A percentile compares a stretch with the other conserved stretches of the same genome.
phyloP scores from a whole-genome alignment of 2,329 filamentous ascomycete species.

The Purpureocillium takamizusanense region DNA sequence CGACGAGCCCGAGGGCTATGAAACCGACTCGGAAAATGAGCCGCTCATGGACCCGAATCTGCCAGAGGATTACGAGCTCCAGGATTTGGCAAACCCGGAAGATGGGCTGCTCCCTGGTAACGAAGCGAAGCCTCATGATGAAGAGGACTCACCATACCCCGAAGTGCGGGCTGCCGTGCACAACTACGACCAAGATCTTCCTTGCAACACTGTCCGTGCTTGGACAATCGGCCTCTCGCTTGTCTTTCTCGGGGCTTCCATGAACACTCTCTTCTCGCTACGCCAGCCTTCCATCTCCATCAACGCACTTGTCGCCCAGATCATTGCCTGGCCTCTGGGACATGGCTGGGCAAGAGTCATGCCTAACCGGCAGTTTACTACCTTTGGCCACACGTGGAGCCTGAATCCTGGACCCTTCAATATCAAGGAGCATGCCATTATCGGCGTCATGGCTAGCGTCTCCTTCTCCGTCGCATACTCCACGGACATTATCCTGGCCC shows the following conservation, averaged over 20 bases:
- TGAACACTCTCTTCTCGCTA: conserved; percentile 56
- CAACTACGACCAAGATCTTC: conserved; percentile 56
- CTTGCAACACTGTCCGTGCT: conserved; percentile 56
- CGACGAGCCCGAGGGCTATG: conserved; percentile 31
- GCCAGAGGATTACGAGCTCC: conserved; percentile 29
- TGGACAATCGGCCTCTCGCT: conserved; percentile 54
- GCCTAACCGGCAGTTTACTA: conserved; percentile 38
- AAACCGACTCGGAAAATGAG: conserved; percentile 43
- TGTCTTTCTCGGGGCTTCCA: conserved; percentile 46
- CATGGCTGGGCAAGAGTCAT: conserved; percentile 50
- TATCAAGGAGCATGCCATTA: conserved; percentile 60
- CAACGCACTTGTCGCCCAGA: conserved; percentile 52
- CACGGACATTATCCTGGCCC: conserved; percentile 64
- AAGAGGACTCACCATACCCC: conserved; percentile 55
- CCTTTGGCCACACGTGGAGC: conserved; percentile 44
- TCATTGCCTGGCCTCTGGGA: conserved; percentile 56
- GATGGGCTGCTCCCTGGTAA: conserved; percentile 6
- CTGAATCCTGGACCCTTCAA: conserved; percentile 64
- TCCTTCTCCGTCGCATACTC: conserved; percentile 63
- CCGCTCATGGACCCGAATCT: conserved; percentile 46
- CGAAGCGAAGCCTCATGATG: conserved; percentile 25
- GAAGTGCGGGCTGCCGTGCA: conserved; percentile 56
- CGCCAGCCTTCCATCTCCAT: conserved; percentile 53
- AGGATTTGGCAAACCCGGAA: conserved; percentile 16
- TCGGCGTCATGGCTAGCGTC: conserved; percentile 63